Base-by-base conservation (phyloP, 805 yeast genomes). In the Ogataea populi-albae region DNA sequence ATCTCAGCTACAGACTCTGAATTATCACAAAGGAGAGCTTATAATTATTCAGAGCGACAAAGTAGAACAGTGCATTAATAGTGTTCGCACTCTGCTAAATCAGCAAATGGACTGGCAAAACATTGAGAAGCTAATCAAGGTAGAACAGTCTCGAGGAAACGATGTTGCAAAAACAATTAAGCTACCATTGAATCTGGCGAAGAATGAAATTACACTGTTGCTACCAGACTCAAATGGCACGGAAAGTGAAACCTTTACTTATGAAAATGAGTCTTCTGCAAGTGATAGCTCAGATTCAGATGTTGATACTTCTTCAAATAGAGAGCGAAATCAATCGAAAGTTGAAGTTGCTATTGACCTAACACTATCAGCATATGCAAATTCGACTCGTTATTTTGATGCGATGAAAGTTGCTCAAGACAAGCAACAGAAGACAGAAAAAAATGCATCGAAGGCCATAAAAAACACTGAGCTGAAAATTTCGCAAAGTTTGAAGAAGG, bases 101-200 rank as follows among this genome's bases (percentile, higher is more conserved):
- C 93, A 86, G 53, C 89, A 86, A 45, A 86, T 87, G 86, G 97
- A 91, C 56, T 91, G 98, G 98, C 74, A 75, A 27, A 82, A 86
- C 41, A 89, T 89, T 43, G 96, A 84, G 54, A 77, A 79, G 43
- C 61, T 83, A 38, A 79, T 91, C 34, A 64, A 71, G 31, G 68
- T 78, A 33, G 95, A 91, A 52, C 80, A 86, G 48, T 59, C 65
- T 1, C 73, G 80, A 47, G 80, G 81, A 1, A 85, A 81, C 48
- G 59, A 64, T 4, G 65, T 79, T 37, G 96, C 96, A 0, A 61
- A 65, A 23, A 49, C 68, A 38, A 82, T 89, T 35, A 66, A 69
- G 30, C 52, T 78, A 23, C 93, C 95, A 0, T 66, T 91, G 55
- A 78, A 86, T 38, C 66, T 91, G 51, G 68, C 71, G 26, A 76